Conservation (phyloP, 2,329 filamentous ascomycete species). For the Cryphonectria carpinicola region DNA sequence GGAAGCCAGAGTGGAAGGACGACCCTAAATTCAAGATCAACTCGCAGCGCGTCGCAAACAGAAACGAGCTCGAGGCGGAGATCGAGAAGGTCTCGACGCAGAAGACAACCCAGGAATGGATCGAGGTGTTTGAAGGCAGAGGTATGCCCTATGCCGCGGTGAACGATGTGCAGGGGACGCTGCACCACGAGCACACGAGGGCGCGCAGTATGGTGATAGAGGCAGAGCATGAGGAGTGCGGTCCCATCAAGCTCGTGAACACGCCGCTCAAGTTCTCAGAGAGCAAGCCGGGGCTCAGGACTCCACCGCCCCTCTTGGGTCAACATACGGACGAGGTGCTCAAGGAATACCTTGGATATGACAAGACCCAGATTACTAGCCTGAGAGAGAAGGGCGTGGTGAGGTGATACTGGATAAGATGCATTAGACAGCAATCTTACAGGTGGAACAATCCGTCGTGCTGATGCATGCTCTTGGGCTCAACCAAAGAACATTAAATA, state of each 20-base stretch:
- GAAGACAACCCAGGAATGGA: slow-evolving; percentile 86
- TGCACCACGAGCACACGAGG: slow-evolving; percentile 82
- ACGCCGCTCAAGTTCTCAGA: slow-evolving; percentile 94
- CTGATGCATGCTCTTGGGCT: background rate
- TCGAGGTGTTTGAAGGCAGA: slow-evolving; percentile 82
- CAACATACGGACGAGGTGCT: slow-evolving; percentile 85
- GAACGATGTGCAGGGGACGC: slow-evolving; percentile 85
- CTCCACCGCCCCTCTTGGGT: slow-evolving; percentile 80
- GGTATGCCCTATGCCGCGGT: slow-evolving; percentile 93
- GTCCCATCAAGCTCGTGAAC: slow-evolving; percentile 86
- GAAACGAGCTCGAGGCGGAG: slow-evolving; percentile 74
- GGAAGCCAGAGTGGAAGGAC: slow-evolving; percentile 61
- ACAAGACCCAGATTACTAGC: slow-evolving; percentile 58
- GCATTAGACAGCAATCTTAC: background rate
- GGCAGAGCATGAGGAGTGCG: slow-evolving; percentile 81
- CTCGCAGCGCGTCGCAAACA: slow-evolving; percentile 67
- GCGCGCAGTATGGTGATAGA: slow-evolving; percentile 90
- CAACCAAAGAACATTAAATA: background rate
- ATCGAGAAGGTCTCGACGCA: slow-evolving; percentile 77
- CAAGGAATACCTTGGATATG: slow-evolving; percentile 63
- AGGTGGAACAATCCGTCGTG: background rate
- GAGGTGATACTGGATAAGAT: slow-evolving; percentile 37
- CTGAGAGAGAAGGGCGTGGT: slow-evolving; percentile 72
- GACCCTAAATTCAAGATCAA: slow-evolving; percentile 66
- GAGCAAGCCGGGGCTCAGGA: slow-evolving; percentile 74